A percentile compares a stretch with the other conserved stretches of the same genome.
Conservation (phyloP, 2,329 filamentous ascomycete genomes). For the Domatiomyces catenatus region DNA sequence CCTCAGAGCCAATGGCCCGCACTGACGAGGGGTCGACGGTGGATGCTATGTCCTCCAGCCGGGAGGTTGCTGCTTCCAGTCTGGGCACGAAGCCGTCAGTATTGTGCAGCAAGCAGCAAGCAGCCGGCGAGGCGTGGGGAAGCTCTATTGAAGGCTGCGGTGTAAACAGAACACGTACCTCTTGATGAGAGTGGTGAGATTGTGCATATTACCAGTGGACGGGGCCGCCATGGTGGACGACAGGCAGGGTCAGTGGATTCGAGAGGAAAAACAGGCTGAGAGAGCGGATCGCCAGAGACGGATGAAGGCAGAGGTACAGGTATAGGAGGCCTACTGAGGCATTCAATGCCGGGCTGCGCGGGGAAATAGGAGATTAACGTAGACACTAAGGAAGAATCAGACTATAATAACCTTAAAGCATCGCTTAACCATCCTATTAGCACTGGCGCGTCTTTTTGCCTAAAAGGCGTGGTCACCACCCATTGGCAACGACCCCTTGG, state of each 20-base stretch:
- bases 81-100: constrained; percentile 33
- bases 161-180: constrained; percentile 44
- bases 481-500: too few relatives aligned
- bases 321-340: background rate
- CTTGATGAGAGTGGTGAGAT: constrained; percentile 94
- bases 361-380: background rate
- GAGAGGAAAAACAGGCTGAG: background rate
- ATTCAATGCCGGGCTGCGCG: background rate
- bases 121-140: background rate
- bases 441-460: too few relatives aligned
- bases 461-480: too few relatives aligned
- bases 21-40: constrained; percentile 40
- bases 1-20: constrained; percentile 23
- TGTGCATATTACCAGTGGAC: constrained; percentile 58
- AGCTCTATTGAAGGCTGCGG: background rate
- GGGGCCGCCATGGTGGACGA: constrained; percentile 11
- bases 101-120: constrained; percentile 6
- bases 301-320: background rate
- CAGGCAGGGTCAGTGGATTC: background rate
- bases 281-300: background rate
- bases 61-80: constrained; percentile 90
- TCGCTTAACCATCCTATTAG: too few relatives aligned
- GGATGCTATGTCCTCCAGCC: constrained; percentile 88
- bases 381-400: too few relatives aligned
- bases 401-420: too few relatives aligned